Evolutionary conservation across 2,329 filamentous ascomycete genomes (phyloP).

Genomic region (Penicillium sp.): DNA sequence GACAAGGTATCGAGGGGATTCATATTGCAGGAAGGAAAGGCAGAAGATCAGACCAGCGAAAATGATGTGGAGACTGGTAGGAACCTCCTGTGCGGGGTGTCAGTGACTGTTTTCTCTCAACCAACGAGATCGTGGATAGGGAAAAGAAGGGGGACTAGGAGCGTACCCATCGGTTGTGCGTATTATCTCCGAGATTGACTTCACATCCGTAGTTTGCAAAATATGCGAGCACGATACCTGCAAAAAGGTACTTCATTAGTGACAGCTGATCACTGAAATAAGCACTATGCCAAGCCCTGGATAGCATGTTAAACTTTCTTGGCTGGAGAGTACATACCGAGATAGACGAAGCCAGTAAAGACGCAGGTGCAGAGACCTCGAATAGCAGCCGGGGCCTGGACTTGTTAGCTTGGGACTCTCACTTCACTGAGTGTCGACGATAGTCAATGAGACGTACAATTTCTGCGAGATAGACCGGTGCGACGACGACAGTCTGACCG

Average conservation of each 20-base stretch:
- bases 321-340: conserved; percentile 17
- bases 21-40: conserved; percentile 69
- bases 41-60: conserved; percentile 73
- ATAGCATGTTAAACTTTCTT: not conserved
- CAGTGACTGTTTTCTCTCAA: not conserved
- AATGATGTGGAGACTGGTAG: conserved; percentile 76
- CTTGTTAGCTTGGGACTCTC: not conserved
- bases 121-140: not conserved
- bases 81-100: conserved; percentile 51
- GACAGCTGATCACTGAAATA: not conserved
- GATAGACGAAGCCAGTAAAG: conserved; percentile 73
- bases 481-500: conserved; percentile 49
- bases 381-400: conserved; percentile 63
- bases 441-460: conserved; percentile 55
- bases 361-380: conserved; percentile 75
- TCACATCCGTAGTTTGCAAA: conserved; percentile 72
- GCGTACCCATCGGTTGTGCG: conserved; percentile 55
- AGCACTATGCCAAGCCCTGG: conserved; percentile 1
- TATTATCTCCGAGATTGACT: conserved; percentile 53
- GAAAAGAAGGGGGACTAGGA: conserved; percentile 7
- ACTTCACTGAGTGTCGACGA: not conserved
- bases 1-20: conserved; percentile 73
- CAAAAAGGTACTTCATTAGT: conserved; percentile 34
- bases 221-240: conserved; percentile 76
- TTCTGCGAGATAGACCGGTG: conserved; percentile 74